Evolutionary conservation across 805 yeast species (phyloP).

Genomic region (Monosporozyma servazzii): DNA sequence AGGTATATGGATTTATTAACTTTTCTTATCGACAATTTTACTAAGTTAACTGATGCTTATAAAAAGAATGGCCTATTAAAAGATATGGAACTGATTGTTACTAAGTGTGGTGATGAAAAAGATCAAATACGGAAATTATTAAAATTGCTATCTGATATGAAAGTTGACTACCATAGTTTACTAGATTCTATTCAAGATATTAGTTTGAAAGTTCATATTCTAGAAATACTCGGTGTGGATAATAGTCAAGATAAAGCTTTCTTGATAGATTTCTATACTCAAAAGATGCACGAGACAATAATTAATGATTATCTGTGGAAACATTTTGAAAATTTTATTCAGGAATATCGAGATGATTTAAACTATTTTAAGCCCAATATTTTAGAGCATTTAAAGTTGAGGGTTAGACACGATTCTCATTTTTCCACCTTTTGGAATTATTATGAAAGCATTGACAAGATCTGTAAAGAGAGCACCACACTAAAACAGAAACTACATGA

Average conservation of each 20-base stretch:
- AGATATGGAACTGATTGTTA: constrained; percentile 13
- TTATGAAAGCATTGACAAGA: constrained; percentile 6
- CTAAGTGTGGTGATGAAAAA: background rate
- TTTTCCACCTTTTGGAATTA: constrained; percentile 7
- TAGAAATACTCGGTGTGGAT: constrained; percentile 19
- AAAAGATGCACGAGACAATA: constrained; percentile 15
- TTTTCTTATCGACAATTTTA: constrained; percentile 7
- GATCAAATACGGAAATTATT: constrained; percentile 5
- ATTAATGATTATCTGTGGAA: constrained; percentile 13
- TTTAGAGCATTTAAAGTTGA: constrained; percentile 13
- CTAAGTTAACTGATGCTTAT: constrained; percentile 11
- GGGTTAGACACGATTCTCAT: constrained; percentile 9
- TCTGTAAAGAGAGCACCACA: background rate
- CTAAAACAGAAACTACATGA: constrained; percentile 1
- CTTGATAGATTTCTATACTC: constrained; percentile 19
- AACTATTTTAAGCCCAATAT: constrained; percentile 20
- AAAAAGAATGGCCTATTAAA: constrained; percentile 3
- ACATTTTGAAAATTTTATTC: constrained; percentile 7
- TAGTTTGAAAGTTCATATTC: constrained; percentile 15
- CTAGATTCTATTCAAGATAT: constrained; percentile 8
- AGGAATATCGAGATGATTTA: constrained; percentile 18
- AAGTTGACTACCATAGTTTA: constrained; percentile 11
- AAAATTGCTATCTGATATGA: constrained; percentile 6
- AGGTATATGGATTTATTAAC: constrained; percentile 4
- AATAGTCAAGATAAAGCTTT: constrained; percentile 18